These are phyloP conservation scores for Phytophthora macrochlamydospora DNA, from an alignment of 352 stramenopile genomes.

Conservation along the genomic window DNA sequence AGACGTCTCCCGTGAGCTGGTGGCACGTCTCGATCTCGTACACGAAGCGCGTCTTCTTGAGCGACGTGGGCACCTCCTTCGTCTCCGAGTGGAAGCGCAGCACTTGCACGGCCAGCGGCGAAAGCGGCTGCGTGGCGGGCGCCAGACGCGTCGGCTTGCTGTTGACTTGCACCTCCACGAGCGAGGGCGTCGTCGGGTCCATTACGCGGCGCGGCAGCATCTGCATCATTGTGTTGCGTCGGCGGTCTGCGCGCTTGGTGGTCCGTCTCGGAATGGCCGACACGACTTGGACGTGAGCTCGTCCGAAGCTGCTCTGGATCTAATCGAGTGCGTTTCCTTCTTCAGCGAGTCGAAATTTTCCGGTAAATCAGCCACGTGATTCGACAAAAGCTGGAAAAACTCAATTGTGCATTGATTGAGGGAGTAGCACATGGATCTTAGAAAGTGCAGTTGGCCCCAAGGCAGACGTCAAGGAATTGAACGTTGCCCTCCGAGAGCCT, in stretches of 20 bases:
- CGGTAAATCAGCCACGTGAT: no score
- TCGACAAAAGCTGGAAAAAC: no score
- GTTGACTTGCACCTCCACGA: slow-evolving; percentile 30
- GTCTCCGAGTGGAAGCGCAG: slow-evolving; percentile 60
- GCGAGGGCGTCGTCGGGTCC: slow-evolving; percentile 14
- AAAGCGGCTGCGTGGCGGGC: slow-evolving; percentile 1
- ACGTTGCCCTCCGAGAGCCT: slow-evolving; percentile 3
- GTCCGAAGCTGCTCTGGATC: background rate
- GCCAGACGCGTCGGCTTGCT: slow-evolving; percentile 13
- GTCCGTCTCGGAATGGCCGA: slow-evolving; percentile 22
- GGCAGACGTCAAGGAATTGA: background rate
- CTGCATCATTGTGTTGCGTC: slow-evolving; percentile 21
- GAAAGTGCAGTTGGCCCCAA: background rate
- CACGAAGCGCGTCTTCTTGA: slow-evolving; percentile 75
- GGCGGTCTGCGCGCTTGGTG: slow-evolving; percentile 10
- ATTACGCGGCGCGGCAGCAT: slow-evolving; percentile 13
- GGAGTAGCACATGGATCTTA: background rate
- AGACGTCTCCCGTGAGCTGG: slow-evolving; percentile 61
- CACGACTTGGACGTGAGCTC: slow-evolving; percentile 1
- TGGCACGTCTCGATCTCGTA: slow-evolving; percentile 81
- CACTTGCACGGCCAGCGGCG: slow-evolving; percentile 58
- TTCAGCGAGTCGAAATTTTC: no score
- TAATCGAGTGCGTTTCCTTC: background rate
- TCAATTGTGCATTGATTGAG: background rate
- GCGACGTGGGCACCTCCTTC: slow-evolving; percentile 44